Evolutionary conservation across 2,329 filamentous ascomycete species (phyloP).

Genomic region (Meredithiella fracta): DNA sequence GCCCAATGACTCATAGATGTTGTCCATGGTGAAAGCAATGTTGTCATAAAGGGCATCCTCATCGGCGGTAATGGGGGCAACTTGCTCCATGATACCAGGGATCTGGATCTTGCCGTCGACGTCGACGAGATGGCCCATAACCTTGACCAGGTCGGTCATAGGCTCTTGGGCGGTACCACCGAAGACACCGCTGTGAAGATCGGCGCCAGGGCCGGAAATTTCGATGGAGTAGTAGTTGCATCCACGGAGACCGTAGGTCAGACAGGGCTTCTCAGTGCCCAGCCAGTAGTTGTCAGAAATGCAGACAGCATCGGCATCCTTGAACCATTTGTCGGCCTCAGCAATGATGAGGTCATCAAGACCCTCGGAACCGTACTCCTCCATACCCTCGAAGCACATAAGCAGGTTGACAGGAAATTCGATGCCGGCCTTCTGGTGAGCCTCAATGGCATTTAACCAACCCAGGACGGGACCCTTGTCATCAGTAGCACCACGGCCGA

Average conservation of each 20-base stretch:
- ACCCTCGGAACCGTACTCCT: conserved; percentile 94
- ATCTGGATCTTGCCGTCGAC: conserved; percentile 84
- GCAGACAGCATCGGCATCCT: conserved; percentile 87
- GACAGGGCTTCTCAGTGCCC: conserved; percentile 91
- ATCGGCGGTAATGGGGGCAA: conserved; percentile 71
- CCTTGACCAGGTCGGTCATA: conserved; percentile 83
- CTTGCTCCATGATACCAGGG: conserved; percentile 83
- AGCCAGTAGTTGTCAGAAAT: conserved; percentile 99
- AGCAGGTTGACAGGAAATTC: conserved; percentile 95
- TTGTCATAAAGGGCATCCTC: conserved; percentile 75
- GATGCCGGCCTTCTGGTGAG: conserved; percentile 84
- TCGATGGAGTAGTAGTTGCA: conserved; percentile 96
- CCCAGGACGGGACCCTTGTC: conserved; percentile 96
- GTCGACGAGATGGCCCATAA: conserved; percentile 75
- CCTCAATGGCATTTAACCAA: conserved; percentile 96
- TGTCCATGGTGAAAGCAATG: conserved; percentile 93
- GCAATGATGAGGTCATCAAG: conserved; percentile 85
- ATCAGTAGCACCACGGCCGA: conserved; percentile 84
- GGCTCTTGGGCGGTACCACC: conserved; percentile 93
- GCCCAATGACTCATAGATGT: conserved; percentile 79
- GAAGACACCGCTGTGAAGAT: conserved; percentile 93
- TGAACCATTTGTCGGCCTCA: conserved; percentile 89
- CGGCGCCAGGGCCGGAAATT: conserved; percentile 77
- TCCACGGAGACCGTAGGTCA: conserved; percentile 91
- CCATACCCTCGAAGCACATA: conserved; percentile 99